Percentiles rank a stretch among this genome's conserved stretches.
Evolutionary conservation across 2,329 filamentous ascomycete genomes (phyloP).

Genomic region (Arthrobotrys entomopaga): DNA sequence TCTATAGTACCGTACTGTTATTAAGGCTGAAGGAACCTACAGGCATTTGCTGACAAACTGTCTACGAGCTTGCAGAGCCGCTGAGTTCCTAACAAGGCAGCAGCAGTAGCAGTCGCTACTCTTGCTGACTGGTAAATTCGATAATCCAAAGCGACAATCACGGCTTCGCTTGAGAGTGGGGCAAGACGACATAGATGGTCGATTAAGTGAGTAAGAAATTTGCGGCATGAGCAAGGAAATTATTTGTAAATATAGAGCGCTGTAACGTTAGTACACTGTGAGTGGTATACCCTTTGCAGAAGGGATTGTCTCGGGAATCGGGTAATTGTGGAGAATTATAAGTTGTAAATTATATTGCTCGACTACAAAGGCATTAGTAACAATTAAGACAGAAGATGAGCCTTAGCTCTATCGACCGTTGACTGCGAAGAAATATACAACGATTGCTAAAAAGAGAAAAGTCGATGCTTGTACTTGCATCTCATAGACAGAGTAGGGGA

Average conservation of each 20-base stretch:
- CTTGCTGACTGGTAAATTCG: too few relatives aligned
- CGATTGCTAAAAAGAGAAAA: neutral
- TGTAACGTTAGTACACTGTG: too few relatives aligned
- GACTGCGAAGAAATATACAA: neutral
- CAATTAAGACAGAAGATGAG: neutral
- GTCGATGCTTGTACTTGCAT: too few relatives aligned
- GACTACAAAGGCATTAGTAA: neutral
- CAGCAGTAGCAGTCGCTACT: slow-evolving; percentile 2
- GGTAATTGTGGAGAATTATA: neutral
- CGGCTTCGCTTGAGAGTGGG: too few relatives aligned
- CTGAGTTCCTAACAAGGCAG: slow-evolving; percentile 25
- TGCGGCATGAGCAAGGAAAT: too few relatives aligned
- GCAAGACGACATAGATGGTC: too few relatives aligned
- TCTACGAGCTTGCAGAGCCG: slow-evolving; percentile 11
- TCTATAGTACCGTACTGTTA: slow-evolving; percentile 22
- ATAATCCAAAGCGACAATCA: too few relatives aligned
- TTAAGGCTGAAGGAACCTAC: slow-evolving; percentile 6
- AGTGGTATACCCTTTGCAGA: too few relatives aligned
- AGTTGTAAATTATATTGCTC: slow-evolving; percentile 2
- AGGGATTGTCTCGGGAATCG: too few relatives aligned
- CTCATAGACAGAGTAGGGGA: too few relatives aligned
- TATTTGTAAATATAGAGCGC: too few relatives aligned
- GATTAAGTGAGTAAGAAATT: too few relatives aligned
- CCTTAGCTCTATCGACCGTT: neutral
- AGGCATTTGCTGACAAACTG: slow-evolving; percentile 41